Base-by-base conservation (phyloP, 345 rosid genomes). In the Streptanthus diversifolius region DNA sequence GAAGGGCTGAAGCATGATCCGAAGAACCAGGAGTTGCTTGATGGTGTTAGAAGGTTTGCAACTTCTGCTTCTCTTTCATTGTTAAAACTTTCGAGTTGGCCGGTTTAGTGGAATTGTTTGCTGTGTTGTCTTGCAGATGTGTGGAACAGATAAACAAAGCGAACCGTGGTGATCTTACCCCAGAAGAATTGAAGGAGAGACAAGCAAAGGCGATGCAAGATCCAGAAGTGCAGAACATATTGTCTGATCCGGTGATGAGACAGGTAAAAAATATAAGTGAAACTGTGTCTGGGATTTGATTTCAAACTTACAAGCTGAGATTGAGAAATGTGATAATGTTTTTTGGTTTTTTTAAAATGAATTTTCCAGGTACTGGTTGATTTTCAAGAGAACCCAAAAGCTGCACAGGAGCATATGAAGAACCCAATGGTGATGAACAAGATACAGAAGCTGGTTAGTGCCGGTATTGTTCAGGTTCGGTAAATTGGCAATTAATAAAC, bases 131-230 rank as follows among this genome's bases (percentile, higher is more conserved):
- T 19, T 57, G 54, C 85, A 93, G 98, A 63, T 95, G 97, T 22
- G 83, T 88, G n/a, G 90, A 87, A 19, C 99, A 95, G 75, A 76
- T 88, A 32, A 89, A 85, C 83, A 95, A 91, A 83, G 91, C 91
- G 1, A 89, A 83, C 59, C 91, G 97, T 0, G 99, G 99, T 48
- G 99, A 95, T 76, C 37, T 95, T 49, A 95, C 83, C 56, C 93
- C 99, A 2, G 99, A 91, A 15, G 99, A 95, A 19, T 78, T 95
- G 72, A 91, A 95, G 79, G 99, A 95, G 88, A 88, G 96, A 86
- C 97, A 95, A 95, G 96, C 93, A 9, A 95, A 87, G 80, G 99
- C 56, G 67, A 88, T 95, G 97, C 99, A 95, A 78, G 96, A 95
- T 70, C 97, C 99, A 1, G 99, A 95, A 76, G 77, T 95, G 21